Evolutionary conservation across 148 eudicot genomes (phyloP), one percentile per base, ranked within the genome.

Genomic region (Chenopodium formosanum): DNA sequence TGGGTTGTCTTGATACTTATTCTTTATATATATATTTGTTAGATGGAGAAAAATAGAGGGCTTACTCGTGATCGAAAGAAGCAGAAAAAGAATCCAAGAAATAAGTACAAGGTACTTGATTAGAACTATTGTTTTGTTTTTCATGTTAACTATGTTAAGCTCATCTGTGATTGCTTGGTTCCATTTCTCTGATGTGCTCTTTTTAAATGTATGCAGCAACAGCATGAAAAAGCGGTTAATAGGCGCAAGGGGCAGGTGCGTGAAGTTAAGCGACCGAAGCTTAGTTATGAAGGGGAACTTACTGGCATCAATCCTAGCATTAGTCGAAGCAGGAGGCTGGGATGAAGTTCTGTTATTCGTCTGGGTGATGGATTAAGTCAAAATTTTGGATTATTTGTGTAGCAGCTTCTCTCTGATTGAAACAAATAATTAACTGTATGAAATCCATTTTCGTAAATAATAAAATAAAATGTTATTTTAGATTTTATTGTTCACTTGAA

Each of bases 31-130:
- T 8, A 44, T 19, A 31, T 19, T 9, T 40, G 44, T 23, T 88
- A 92, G 98, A 94, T 94, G 83, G 95, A 91, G 82, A 94, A 91
- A 88, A 94, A 94, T 77, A 86, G 93, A 86, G 98, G 98, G 47
- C 87, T 94, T 63, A 91, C 95, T 69, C 92, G 94, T 73, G 5
- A 78, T 27, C 92, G 97, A 48, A 91, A 91, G 84, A 91, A 90
- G 82, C 81, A 78, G 46, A 78, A 10, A 0, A 91, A 93, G 74
- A 93, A 94, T 84, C 98, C 98, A 23, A 89, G 98, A 88, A 91
- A 89, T 88, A 91, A 91, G 37, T 85, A 90, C 85, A 88, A 65
- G 97, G 98, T 94, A 87, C 62, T 17, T 83, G 46, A 63, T 60
- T 64, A 25, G 25, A 46, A 32, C 60, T 71, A n/a, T 64, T 2